Evolutionary conservation across 2,329 filamentous ascomycete species (phyloP).

Genomic region (Blumeria hordei): DNA sequence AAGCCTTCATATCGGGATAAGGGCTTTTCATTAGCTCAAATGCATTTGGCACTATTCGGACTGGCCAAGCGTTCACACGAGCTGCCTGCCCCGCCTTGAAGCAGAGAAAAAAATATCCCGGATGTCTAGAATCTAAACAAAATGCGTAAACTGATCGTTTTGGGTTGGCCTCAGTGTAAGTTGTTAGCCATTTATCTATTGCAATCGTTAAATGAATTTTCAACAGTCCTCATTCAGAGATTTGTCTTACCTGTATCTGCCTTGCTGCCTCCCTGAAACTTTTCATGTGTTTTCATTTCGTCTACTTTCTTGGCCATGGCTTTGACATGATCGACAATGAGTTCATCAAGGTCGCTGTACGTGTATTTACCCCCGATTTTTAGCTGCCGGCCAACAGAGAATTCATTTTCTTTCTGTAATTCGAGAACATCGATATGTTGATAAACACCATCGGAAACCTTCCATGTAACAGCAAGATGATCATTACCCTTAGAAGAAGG

Average conservation of each 20-base stretch:
- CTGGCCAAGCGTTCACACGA: constrained; percentile 51
- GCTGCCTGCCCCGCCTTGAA: constrained; percentile 76
- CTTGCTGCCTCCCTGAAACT: constrained; percentile 64
- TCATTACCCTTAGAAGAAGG: constrained; percentile 89
- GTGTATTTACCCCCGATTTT: constrained; percentile 72
- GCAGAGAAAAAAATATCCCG: constrained; percentile 85
- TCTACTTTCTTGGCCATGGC: constrained; percentile 96
- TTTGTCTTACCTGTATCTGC: constrained; percentile 55
- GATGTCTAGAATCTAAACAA: constrained; percentile 76
- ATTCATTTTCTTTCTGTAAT: constrained; percentile 90
- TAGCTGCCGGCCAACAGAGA: constrained; percentile 68
- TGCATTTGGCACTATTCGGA: constrained; percentile 78
- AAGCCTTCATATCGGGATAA: constrained; percentile 82
- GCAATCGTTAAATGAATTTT: constrained; percentile 1
- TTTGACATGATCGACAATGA: constrained; percentile 93
- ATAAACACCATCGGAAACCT: constrained; percentile 86
- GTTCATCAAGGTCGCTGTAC: constrained; percentile 86
- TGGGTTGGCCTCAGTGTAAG: constrained; percentile 89
- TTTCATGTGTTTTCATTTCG: constrained; percentile 84
- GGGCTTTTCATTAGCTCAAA: constrained; percentile 74
- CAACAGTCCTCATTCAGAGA: background rate
- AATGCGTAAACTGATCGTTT: constrained; percentile 86
- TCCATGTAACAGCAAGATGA: constrained; percentile 92
- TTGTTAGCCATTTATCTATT: constrained; percentile 80
- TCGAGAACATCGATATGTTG: constrained; percentile 96